Conservation (phyloP, 2,329 filamentous ascomycete species). For the Colletotrichum cuscutae region DNA sequence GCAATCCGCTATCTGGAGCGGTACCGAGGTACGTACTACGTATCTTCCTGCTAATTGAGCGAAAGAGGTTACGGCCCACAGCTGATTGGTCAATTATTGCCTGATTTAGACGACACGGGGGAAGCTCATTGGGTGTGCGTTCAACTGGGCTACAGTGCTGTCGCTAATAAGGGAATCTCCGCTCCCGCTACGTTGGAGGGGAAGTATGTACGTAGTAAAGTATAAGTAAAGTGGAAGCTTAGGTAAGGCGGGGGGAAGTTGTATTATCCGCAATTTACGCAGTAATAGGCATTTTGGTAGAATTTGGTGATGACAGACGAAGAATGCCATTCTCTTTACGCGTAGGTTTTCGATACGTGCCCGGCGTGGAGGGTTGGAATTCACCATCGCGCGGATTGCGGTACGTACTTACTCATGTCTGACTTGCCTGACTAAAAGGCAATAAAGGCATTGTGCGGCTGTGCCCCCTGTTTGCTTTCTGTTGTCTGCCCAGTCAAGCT, state of each 20-base stretch:
- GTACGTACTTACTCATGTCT: too few species aligned
- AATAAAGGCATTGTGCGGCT: not conserved
- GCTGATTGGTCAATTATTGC: constrained; percentile 32
- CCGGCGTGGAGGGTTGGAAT: not conserved
- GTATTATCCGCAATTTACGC: not conserved
- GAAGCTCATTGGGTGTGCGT: constrained; percentile 9
- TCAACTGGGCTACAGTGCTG: not conserved
- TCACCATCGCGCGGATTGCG: not conserved
- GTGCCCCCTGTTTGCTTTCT: not conserved
- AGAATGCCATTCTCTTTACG: not conserved
- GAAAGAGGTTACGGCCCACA: constrained; percentile 9
- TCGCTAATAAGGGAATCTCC: constrained; percentile 33
- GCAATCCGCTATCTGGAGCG: constrained; percentile 3
- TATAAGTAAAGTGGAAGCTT: not conserved
- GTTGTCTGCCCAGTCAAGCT: not conserved
- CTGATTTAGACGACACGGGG: constrained; percentile 20
- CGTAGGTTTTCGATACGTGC: not conserved
- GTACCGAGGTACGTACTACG: not conserved
- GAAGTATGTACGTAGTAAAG: not conserved
- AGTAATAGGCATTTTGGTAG: not conserved
- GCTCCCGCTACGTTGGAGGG: constrained; percentile 5
- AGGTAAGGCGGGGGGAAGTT: not conserved
- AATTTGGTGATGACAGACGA: not conserved
- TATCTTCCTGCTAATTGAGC: too few species aligned
- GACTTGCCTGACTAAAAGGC: not conserved